Evolutionary conservation across 1,284 basidiomycete species (phyloP).

Genomic region (Microstroma glucosiphilum): DNA sequence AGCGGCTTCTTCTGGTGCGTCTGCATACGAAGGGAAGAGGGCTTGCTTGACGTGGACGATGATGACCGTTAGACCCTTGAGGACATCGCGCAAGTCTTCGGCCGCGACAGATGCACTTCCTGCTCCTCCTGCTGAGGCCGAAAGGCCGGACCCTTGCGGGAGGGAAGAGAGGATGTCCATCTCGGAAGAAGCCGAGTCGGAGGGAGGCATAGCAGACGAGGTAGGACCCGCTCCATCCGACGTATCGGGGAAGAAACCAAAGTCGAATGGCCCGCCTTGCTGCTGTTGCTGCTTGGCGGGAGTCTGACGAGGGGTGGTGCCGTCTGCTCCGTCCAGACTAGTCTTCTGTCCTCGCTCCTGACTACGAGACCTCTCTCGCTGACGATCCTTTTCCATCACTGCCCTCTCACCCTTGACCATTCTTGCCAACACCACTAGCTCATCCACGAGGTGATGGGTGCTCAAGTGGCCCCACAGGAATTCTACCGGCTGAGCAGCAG

Average conservation of each 20-base stretch:
- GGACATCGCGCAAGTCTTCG: slow-evolving; percentile 21
- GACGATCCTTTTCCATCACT: slow-evolving; percentile 17
- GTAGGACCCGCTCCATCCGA: neutral
- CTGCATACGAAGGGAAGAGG: slow-evolving; percentile 31
- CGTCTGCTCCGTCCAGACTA: neutral
- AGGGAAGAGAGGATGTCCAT: neutral
- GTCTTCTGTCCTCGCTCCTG: slow-evolving; percentile 10
- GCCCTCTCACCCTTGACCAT: slow-evolving; percentile 20
- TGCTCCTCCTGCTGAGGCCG: neutral
- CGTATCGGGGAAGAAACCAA: too few species aligned
- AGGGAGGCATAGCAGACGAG: neutral
- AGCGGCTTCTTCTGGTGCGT: slow-evolving; percentile 7
- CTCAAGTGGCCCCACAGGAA: slow-evolving; percentile 43
- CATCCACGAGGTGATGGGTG: slow-evolving; percentile 37
- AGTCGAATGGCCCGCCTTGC: too few species aligned
- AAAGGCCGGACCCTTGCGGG: neutral
- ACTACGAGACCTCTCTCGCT: slow-evolving; percentile 15
- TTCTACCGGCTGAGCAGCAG: slow-evolving; percentile 33
- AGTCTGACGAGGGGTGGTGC: neutral
- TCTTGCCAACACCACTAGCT: slow-evolving; percentile 31
- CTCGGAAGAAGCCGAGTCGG: neutral
- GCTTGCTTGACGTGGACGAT: slow-evolving; percentile 44
- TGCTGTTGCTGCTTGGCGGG: neutral
- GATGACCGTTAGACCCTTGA: slow-evolving; percentile 30
- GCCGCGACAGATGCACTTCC: slow-evolving; percentile 3